phyloP scores from a whole-genome alignment of 2,329 filamentous ascomycete species.

The Xylariales sp. region DNA sequence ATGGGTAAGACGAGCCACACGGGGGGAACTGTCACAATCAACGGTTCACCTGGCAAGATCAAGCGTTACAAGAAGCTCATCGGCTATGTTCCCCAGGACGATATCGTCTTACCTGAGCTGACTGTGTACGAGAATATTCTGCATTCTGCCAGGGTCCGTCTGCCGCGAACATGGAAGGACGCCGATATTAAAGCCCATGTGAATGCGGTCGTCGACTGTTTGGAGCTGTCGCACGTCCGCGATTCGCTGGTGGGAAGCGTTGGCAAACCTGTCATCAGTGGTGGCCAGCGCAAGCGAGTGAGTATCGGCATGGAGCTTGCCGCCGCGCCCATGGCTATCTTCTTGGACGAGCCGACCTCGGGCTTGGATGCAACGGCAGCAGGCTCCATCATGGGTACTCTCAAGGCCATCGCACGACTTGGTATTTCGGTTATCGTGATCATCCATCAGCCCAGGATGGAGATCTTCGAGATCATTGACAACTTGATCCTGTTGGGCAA shows the following conservation, averaged over 20 bases:
- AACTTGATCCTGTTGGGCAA: slow-evolving; percentile 50
- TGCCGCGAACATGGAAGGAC: slow-evolving; percentile 47
- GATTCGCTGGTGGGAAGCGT: slow-evolving; percentile 48
- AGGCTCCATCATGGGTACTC: slow-evolving; percentile 48
- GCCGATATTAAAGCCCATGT: slow-evolving; percentile 47
- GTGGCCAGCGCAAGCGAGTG: slow-evolving; percentile 54
- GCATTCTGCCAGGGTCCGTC: slow-evolving; percentile 50
- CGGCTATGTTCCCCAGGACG: slow-evolving; percentile 59
- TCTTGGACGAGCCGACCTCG: slow-evolving; percentile 50
- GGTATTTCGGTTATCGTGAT: slow-evolving; percentile 56
- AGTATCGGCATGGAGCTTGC: slow-evolving; percentile 57
- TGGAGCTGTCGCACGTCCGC: slow-evolving; percentile 47
- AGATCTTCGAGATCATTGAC: slow-evolving; percentile 56
- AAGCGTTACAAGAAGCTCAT: slow-evolving; percentile 54
- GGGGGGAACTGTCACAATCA: slow-evolving; percentile 46
- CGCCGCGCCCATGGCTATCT: slow-evolving; percentile 51
- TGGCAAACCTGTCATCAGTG: slow-evolving; percentile 47
- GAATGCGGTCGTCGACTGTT: slow-evolving; percentile 50
- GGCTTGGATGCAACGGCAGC: slow-evolving; percentile 52
- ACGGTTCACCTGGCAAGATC: slow-evolving; percentile 43
- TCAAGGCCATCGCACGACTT: slow-evolving; percentile 48
- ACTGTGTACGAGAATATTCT: slow-evolving; percentile 60
- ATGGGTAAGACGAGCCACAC: slow-evolving; percentile 54
- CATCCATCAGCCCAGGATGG: slow-evolving; percentile 55
- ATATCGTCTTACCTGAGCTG: slow-evolving; percentile 54